phyloP scores from a whole-genome alignment of 257 asterid genomes.

The Ophiorrhiza pumila region DNA sequence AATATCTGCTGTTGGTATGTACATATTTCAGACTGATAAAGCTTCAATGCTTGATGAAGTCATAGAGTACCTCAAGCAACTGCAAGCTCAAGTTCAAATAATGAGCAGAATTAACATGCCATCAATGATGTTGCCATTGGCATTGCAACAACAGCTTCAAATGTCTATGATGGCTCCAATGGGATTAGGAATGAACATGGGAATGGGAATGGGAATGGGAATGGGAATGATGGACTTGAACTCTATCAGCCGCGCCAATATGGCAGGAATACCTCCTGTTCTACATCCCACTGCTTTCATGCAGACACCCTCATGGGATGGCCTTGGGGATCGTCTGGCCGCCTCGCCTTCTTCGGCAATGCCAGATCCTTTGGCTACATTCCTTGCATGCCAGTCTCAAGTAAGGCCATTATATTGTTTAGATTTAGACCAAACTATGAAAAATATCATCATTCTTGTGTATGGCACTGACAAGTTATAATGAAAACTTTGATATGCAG shows the following conservation, averaged over 20 bases:
- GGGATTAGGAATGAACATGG: conserved; percentile 53
- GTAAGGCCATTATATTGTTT: conserved; percentile 20
- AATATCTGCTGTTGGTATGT: background rate
- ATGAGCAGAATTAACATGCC: conserved; percentile 75
- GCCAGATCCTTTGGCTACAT: conserved; percentile 50
- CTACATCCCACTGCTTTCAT: conserved; percentile 35
- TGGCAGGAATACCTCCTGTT: conserved; percentile 27
- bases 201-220: conserved; percentile 36
- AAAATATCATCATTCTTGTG: no score
- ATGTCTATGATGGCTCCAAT: conserved; percentile 66
- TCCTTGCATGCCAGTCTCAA: conserved; percentile 60
- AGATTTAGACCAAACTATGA: no score
- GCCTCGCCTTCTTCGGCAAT: conserved; percentile 21
- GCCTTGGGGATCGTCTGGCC: conserved; percentile 28
- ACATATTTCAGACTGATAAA: conserved; percentile 58
- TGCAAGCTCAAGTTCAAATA: conserved; percentile 67
- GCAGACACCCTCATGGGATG: conserved; percentile 62
- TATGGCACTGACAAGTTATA: background rate
- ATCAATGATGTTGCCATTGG: conserved; percentile 58
- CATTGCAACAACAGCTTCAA: conserved; percentile 76
- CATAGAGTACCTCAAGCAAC: conserved; percentile 63
- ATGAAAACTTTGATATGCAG: conserved; percentile 29
- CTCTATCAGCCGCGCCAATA: conserved; percentile 36
- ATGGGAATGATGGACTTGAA: conserved; percentile 60
- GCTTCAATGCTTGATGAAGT: conserved; percentile 90